Percentiles rank a stretch among this genome's conserved stretches.
phyloP scores from a whole-genome alignment of 2,329 filamentous ascomycete species.

The Colletotrichum sp. region DNA sequence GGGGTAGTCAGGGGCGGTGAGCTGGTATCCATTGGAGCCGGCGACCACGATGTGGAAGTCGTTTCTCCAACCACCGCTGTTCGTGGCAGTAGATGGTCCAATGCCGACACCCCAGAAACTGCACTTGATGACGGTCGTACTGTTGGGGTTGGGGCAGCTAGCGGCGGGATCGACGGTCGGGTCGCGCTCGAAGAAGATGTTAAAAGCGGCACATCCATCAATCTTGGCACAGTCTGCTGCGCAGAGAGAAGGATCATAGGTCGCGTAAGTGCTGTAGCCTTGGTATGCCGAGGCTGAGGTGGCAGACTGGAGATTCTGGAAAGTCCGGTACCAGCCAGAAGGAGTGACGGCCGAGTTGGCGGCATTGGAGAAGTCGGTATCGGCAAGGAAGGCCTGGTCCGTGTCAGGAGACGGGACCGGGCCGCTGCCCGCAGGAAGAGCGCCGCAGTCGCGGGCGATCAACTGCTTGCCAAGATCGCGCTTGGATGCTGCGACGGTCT shows the following conservation, averaged over 20 bases:
- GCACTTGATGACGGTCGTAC: slow-evolving; percentile 14
- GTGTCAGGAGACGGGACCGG: neutral
- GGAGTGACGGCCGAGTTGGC: neutral
- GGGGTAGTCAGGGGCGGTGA: neutral
- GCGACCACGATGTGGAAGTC: slow-evolving; percentile 19
- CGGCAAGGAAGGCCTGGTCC: neutral
- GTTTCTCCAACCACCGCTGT: slow-evolving; percentile 5
- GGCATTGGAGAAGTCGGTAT: neutral
- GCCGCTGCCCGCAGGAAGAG: neutral
- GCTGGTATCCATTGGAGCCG: slow-evolving; percentile 23
- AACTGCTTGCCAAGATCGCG: neutral
- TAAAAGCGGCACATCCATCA: neutral
- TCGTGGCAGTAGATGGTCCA: slow-evolving; percentile 12
- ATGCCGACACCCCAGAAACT: slow-evolving; percentile 15
- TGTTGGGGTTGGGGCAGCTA: neutral
- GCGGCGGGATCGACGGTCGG: neutral
- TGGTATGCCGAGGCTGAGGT: neutral
- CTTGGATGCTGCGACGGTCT: neutral
- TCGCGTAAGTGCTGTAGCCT: neutral
- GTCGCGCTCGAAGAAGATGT: slow-evolving; percentile 12
- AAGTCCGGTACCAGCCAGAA: slow-evolving; percentile 1
- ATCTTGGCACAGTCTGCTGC: neutral
- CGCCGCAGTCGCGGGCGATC: neutral
- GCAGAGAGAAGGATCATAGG: neutral
- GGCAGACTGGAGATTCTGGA: slow-evolving; percentile 7